phyloP scores from a whole-genome alignment of 2,329 filamentous ascomycete genomes.

The Fusarium ramigenum region DNA sequence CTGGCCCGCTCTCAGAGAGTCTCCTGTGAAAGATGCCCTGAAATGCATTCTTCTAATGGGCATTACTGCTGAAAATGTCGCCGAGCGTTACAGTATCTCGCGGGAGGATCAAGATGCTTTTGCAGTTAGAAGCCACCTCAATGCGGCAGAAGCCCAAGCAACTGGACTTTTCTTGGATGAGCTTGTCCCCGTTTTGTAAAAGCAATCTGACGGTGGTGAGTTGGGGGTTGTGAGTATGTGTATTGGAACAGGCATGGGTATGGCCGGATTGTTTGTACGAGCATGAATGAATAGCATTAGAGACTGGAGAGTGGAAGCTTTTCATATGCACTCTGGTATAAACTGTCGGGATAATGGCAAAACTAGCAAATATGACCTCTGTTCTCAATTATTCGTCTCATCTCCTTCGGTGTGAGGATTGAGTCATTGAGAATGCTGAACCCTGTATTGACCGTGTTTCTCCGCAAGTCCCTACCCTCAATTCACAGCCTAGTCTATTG shows the following conservation, averaged over 20 bases:
- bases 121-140: constrained; percentile 76
- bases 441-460: neutral
- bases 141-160: constrained; percentile 75
- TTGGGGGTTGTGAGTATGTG: no score
- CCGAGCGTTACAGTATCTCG: constrained; percentile 75
- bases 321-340: neutral
- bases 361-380: neutral
- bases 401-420: neutral
- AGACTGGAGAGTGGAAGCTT: neutral
- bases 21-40: constrained; percentile 71
- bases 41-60: constrained; percentile 98
- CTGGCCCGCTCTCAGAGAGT: constrained; percentile 77
- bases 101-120: constrained; percentile 85
- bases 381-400: neutral
- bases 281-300: constrained; percentile 7
- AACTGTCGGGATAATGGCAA: neutral
- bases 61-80: constrained; percentile 88
- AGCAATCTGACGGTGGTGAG: constrained; percentile 61
- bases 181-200: constrained; percentile 80
- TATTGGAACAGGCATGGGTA: no score
- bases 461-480: neutral
- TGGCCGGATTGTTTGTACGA: constrained; percentile 48
- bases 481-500: neutral
- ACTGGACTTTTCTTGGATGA: constrained; percentile 78
- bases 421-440: neutral